Base-by-base conservation (phyloP, 1,284 basidiomycete genomes). In the Agaricales sp. region DNA sequence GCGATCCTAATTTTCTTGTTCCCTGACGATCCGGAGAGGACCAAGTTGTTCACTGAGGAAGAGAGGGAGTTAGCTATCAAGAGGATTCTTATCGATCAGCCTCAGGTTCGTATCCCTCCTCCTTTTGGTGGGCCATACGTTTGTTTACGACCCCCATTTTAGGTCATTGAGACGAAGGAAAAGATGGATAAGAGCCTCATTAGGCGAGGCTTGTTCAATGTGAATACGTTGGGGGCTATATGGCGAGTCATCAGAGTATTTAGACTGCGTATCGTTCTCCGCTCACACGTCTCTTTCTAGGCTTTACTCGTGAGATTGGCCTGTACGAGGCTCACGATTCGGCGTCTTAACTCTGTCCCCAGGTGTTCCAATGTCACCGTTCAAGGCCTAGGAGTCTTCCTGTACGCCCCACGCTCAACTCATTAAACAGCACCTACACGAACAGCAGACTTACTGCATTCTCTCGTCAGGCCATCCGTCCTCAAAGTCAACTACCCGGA, bases 391-490 rank as follows among this genome's bases (percentile, higher is more conserved):
- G 44, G 44, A 22, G 21, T 45, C 4, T 45, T 45, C 44, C 44
- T 45, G 44, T 45, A 45, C 18, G 44, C 23, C 21, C 30, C 11
- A 37, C 11, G 12, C 30, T 37, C 30, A 37, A 11, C 16, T 11
- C 30, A 37, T 16, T 37, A n/a, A n/a, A n/a, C n/a, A n/a, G n/a
- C n/a, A n/a, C n/a, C n/a, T n/a, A n/a, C n/a, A n/a, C n/a, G n/a
- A n/a, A n/a, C n/a, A n/a, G n/a, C n/a, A n/a, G n/a, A n/a, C n/a
- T n/a, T n/a, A n/a, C n/a, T n/a, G n/a, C n/a, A n/a, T n/a, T n/a
- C n/a, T n/a, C n/a, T n/a, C n/a, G n/a, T n/a, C 8, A 53, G 52
- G 13, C 52, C 52, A 4, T 51, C 52, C 16, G 50, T 53, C 20
- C 46, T 53, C 6, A 51, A 48, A 41, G 16, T 50, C 22, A 51